Base-by-base conservation (phyloP, 2,329 filamentous ascomycete species). In the Zymoseptoria pseudotritici region DNA sequence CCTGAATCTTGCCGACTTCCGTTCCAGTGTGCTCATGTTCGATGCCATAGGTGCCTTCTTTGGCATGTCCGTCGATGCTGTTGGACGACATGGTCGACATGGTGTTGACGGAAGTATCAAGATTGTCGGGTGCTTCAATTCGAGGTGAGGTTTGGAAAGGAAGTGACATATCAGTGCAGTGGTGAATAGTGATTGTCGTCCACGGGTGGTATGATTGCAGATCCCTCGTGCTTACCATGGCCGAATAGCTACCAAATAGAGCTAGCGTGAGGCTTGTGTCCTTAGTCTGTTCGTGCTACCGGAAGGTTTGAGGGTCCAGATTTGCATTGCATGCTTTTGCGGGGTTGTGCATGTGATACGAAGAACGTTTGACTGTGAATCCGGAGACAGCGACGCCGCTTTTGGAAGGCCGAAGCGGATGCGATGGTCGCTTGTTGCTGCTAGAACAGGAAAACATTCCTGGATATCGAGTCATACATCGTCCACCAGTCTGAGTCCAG, bases 381-480 rank as follows among this genome's bases (percentile, higher is more conserved):
- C 53, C n/a, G 26, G 24, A 50, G 56, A 3, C 11, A 46, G 31
- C 3, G n/a, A 46, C n/a, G 36, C 29, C 31, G 36, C n/a, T 46
- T 49, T 19, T 20, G 26, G 26, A 53, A 26, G 51, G 51, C 11
- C 22, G 36, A 46, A 20, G 22, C 51, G 22, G n/a, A 10, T 29
- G 51, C 51, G 4, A 26, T 19, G 20, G n/a, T 53, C 26, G 22
- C 7, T 20, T 6, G 26, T 31, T 19, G n/a, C 22, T 31, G 53
- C 46, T 42, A 56, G 31, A 46, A 61, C n/a, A 61, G 21, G 53
- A 61, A 61, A 9, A 55, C 55, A n/a, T 22, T 61, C 26, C 51
- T 54, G 22, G 59, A 57, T 21, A 61, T 26, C 13, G 59, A 51
- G 9, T 21, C 29, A 22, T 58, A 61, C 59, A 61, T 61, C 21